Conservation (phyloP, 805 yeast species). For the Candida nanaspora region DNA sequence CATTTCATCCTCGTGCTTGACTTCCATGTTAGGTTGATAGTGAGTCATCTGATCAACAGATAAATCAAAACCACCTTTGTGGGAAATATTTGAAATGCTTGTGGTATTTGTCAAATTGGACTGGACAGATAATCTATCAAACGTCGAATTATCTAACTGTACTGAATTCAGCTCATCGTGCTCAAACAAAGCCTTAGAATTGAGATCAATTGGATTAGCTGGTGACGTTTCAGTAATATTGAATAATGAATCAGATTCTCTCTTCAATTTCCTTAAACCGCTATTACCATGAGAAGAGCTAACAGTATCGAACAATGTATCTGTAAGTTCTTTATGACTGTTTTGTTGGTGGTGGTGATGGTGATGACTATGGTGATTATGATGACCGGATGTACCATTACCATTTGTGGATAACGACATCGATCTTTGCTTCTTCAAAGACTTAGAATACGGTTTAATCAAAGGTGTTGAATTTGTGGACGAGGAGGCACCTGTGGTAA, state of each 20-base stretch:
- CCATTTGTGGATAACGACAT: background rate
- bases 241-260: background rate
- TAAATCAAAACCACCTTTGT: too few relatives aligned
- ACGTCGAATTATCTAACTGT: background rate
- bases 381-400: background rate
- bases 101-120: background rate
- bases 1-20: background rate
- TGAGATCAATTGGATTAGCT: background rate
- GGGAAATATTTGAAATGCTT: background rate
- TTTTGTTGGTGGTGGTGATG: too few relatives aligned
- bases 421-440: slow-evolving; percentile 1
- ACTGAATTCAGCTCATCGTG: background rate
- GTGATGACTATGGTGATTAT: too few relatives aligned
- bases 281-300: slow-evolving; percentile 19
- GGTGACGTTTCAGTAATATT: background rate
- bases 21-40: too few relatives aligned
- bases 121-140: background rate
- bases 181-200: too few relatives aligned
- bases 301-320: slow-evolving; percentile 18
- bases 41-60: too few relatives aligned
- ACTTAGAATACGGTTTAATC: background rate
- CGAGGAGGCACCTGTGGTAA: background rate
- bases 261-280: slow-evolving; percentile 18
- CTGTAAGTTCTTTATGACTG: too few relatives aligned
- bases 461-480: background rate